Evolutionary conservation across 345 rosid genomes (phyloP).

Genomic region (Eucalyptus caleyi): DNA sequence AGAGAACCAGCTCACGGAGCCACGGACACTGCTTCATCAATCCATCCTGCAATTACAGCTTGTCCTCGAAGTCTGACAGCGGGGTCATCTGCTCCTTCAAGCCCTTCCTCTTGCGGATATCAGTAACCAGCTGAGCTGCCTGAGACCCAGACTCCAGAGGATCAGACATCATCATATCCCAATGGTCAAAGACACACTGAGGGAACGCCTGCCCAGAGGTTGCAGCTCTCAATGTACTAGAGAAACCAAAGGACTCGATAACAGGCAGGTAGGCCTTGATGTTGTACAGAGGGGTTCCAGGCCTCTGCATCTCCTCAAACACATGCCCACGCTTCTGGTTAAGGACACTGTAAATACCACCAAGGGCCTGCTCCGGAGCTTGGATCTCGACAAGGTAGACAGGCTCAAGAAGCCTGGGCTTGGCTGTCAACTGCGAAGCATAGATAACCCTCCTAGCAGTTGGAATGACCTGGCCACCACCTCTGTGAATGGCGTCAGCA

Average conservation of each 20-base stretch:
- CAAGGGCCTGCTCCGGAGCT: constrained; percentile 77
- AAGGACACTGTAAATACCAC: constrained; percentile 85
- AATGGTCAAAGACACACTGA: constrained; percentile 74
- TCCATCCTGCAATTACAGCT: constrained; percentile 11
- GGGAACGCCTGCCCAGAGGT: constrained; percentile 89
- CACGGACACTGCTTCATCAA: neutral
- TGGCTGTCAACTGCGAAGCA: constrained; percentile 72
- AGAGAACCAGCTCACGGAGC: neutral
- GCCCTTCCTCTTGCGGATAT: constrained; percentile 52
- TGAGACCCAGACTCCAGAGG: constrained; percentile 42
- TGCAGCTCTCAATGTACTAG: constrained; percentile 54
- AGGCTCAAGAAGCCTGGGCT: constrained; percentile 78
- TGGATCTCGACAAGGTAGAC: constrained; percentile 81
- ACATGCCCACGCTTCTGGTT: constrained; percentile 86
- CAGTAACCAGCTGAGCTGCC: constrained; percentile 21
- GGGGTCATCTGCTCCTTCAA: constrained; percentile 64
- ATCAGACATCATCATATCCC: constrained; percentile 60
- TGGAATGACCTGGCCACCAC: constrained; percentile 81
- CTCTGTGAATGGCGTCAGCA: constrained; percentile 84
- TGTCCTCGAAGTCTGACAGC: constrained; percentile 45
- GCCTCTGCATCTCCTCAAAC: constrained; percentile 80
- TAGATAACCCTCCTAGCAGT: constrained; percentile 82
- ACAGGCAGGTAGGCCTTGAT: constrained; percentile 82
- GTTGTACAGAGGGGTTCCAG: constrained; percentile 73
- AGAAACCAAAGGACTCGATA: constrained; percentile 71